These are phyloP conservation scores for Leccinellum albellum DNA, from an alignment of 768 basidiomycete genomes.

Conservation along the genomic window DNA sequence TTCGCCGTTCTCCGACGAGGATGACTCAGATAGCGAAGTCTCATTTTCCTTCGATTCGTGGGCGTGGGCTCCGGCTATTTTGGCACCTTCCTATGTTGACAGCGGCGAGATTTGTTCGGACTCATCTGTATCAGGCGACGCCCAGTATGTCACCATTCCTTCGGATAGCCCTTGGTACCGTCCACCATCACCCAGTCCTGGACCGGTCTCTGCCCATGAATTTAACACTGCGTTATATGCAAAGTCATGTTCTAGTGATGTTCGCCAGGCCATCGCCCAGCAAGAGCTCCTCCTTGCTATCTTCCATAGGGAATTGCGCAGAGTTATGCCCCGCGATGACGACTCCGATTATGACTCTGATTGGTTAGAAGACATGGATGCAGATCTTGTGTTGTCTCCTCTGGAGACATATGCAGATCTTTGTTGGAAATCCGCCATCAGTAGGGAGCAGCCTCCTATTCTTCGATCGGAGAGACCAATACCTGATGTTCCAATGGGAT, in stretches of 20 bases:
- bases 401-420: constrained; percentile 27
- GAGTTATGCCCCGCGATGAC: constrained; percentile 17
- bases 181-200: constrained; percentile 27
- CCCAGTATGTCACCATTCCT: constrained; percentile 40
- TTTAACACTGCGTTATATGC: constrained; percentile 17
- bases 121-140: constrained; percentile 23
- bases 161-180: constrained; percentile 39
- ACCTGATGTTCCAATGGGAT: constrained; percentile 29
- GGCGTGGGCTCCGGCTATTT: constrained; percentile 18
- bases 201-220: constrained; percentile 20
- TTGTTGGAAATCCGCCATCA: constrained; percentile 28
- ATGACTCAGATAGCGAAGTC: constrained; percentile 18
- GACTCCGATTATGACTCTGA: constrained; percentile 17
- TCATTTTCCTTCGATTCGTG: constrained; percentile 14
- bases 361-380: constrained; percentile 29
- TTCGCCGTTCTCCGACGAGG: constrained; percentile 24
- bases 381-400: constrained; percentile 27
- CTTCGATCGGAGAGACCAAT: constrained; percentile 10
- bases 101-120: constrained; percentile 21
- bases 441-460: constrained; percentile 11
- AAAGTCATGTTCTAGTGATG: constrained; percentile 30
- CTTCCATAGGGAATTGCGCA: constrained; percentile 29
- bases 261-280: constrained; percentile 31
- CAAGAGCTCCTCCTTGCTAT: constrained; percentile 32
- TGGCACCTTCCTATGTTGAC: constrained; percentile 13